Conservation (phyloP, 2,329 filamentous ascomycete genomes). For the Neofusicoccum parvum region DNA sequence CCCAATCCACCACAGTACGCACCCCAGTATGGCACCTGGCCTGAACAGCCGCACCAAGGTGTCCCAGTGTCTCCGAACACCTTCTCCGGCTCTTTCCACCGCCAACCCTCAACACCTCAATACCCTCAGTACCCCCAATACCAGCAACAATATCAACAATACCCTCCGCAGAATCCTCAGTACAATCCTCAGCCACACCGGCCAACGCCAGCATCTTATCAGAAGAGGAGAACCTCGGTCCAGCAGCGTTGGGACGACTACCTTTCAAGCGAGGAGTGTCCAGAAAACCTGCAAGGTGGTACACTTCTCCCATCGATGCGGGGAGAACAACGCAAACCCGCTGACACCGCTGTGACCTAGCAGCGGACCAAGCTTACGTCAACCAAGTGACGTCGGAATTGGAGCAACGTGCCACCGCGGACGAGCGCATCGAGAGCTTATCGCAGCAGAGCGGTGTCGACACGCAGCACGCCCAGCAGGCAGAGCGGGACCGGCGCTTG, state of each 20-base stretch:
- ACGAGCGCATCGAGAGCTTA: constrained; percentile 6
- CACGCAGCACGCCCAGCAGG: constrained; percentile 5
- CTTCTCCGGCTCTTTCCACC: constrained; percentile 10
- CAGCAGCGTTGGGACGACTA: constrained; percentile 21
- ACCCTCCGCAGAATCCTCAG: background rate
- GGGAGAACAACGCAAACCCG: background rate
- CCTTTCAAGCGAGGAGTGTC: constrained; percentile 15
- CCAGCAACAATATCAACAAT: background rate
- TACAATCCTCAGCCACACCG: background rate
- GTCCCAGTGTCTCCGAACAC: background rate
- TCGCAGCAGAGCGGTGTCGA: constrained; percentile 1
- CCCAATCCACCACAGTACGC: constrained; percentile 15
- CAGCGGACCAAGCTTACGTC: constrained; percentile 12
- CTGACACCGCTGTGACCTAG: background rate
- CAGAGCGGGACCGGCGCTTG: constrained; percentile 17
- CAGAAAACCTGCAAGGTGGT: constrained; percentile 18
- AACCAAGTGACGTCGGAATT: constrained; percentile 16
- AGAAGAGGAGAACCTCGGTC: constrained; percentile 1
- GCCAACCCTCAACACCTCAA: background rate
- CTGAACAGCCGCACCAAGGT: background rate
- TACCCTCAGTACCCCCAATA: constrained; percentile 1
- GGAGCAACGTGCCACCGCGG: constrained; percentile 9
- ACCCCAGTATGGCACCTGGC: constrained; percentile 12
- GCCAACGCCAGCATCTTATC: background rate
- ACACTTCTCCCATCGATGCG: background rate